Conservation (phyloP, 208 protist species). For the Leishmania turanica region DNA sequence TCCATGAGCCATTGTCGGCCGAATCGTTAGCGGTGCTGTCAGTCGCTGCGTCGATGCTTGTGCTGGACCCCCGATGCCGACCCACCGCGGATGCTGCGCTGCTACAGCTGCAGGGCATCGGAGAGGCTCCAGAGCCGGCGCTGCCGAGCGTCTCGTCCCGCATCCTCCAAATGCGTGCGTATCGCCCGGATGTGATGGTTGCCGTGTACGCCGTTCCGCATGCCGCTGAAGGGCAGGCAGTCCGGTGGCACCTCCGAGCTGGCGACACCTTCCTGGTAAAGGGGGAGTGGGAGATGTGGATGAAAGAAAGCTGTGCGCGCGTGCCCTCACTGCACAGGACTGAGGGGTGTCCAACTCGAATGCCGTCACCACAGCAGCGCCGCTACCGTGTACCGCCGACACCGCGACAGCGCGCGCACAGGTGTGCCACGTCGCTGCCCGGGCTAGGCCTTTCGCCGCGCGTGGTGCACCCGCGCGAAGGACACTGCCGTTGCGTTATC, state of each 20-base stretch:
- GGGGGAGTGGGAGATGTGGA: not conserved
- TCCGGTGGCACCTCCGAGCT: not conserved
- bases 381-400: not conserved
- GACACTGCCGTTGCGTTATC: not conserved
- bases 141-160: not conserved
- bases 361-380: constrained; percentile 3
- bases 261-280: not conserved
- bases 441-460: not conserved
- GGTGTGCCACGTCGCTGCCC: not conserved
- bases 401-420: not conserved
- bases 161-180: not conserved
- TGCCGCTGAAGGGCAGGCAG: not conserved
- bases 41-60: not conserved
- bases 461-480: not conserved
- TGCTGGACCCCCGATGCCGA: not conserved
- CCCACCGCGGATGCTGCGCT: not conserved
- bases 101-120: not conserved
- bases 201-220: not conserved
- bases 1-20: not conserved
- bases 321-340: not conserved
- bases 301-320: not conserved
- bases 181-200: not conserved
- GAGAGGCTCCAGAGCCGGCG: not conserved
- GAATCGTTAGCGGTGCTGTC: not conserved
- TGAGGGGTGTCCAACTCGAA: not conserved